Evolutionary conservation across 352 stramenopile genomes (phyloP).

Genomic region (Phytophthora pseudosyringae): DNA sequence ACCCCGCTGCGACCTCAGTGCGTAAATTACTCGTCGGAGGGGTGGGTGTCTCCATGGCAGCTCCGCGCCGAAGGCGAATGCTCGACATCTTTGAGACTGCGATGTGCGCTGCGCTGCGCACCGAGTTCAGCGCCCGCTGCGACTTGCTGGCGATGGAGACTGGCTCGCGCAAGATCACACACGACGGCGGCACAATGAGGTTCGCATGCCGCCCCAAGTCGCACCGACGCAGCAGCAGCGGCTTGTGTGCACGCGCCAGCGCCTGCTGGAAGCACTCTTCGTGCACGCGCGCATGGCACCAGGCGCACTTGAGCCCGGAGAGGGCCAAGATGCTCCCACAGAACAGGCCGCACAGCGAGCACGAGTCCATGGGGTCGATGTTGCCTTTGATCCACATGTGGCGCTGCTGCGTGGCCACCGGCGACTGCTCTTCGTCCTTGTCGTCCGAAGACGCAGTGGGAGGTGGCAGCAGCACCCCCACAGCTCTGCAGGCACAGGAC

Average conservation of each 20-base stretch:
- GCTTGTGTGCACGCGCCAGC: slow-evolving; percentile 35
- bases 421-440: slow-evolving; percentile 9
- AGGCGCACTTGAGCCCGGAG: slow-evolving; percentile 81
- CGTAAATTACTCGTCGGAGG: slow-evolving; percentile 24
- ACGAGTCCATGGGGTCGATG: slow-evolving; percentile 85
- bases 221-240: slow-evolving; percentile 56
- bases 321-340: slow-evolving; percentile 84
- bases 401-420: slow-evolving; percentile 30
- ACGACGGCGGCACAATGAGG: slow-evolving; percentile 68
- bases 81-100: slow-evolving; percentile 80
- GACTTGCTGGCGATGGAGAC: slow-evolving; percentile 54
- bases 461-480: slow-evolving; percentile 22
- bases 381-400: slow-evolving; percentile 88
- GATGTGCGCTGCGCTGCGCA: slow-evolving; percentile 67
- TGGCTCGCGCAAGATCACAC: slow-evolving; percentile 54
- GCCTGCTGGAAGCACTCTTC: slow-evolving; percentile 75
- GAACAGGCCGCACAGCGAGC: slow-evolving; percentile 77
- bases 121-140: slow-evolving; percentile 70
- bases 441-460: slow-evolving; percentile 24
- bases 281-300: slow-evolving; percentile 83
- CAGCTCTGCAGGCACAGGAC: slow-evolving; percentile 33
- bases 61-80: slow-evolving; percentile 61
- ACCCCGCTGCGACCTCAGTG: slow-evolving; percentile 17
- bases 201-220: slow-evolving; percentile 74
- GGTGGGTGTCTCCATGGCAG: slow-evolving; percentile 17